These are phyloP conservation scores for Phytophthora crassamura DNA, from an alignment of 352 stramenopile species.

Conservation along the genomic window DNA sequence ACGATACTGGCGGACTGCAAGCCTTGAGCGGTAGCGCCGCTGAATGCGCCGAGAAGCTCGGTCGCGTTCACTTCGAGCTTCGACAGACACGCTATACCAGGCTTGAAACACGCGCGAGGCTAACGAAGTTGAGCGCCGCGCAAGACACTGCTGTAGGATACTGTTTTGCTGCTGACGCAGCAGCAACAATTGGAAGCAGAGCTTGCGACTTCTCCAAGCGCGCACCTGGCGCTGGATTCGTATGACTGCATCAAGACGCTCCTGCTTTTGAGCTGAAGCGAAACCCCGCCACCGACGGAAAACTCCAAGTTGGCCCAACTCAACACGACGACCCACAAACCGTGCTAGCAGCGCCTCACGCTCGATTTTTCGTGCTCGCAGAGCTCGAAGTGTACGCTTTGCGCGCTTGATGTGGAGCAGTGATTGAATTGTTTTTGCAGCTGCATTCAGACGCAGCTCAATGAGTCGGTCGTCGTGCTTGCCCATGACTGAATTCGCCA, in stretches of 20 bases:
- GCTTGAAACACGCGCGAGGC: slow-evolving; percentile 23
- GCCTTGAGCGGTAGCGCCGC: slow-evolving; percentile 36
- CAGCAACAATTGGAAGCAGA: slow-evolving; percentile 47
- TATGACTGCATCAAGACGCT: slow-evolving; percentile 38
- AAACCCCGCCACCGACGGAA: slow-evolving; percentile 53
- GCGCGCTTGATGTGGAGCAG: slow-evolving; percentile 49
- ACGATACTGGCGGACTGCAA: slow-evolving; percentile 45
- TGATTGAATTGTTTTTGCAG: slow-evolving; percentile 59
- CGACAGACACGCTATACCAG: slow-evolving; percentile 34
- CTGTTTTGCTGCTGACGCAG: slow-evolving; percentile 41
- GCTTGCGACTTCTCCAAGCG: slow-evolving; percentile 39
- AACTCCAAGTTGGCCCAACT: slow-evolving; percentile 31
- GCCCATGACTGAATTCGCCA: slow-evolving; percentile 48
- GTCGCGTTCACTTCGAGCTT: slow-evolving; percentile 20
- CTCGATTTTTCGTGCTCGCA: slow-evolving; percentile 45
- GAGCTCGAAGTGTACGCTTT: slow-evolving; percentile 43
- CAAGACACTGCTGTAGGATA: slow-evolving; percentile 50
- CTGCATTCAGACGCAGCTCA: slow-evolving; percentile 41
- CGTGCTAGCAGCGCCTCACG: slow-evolving; percentile 41
- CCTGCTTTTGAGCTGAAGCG: slow-evolving; percentile 38
- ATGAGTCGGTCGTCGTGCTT: slow-evolving; percentile 54
- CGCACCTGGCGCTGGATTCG: slow-evolving; percentile 54
- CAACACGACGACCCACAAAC: slow-evolving; percentile 44
- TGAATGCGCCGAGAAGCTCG: slow-evolving; percentile 50
- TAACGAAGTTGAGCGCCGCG: slow-evolving; percentile 31